Base-by-base conservation (phyloP, 345 rosid species). In the Aquilaria malaccensis region DNA sequence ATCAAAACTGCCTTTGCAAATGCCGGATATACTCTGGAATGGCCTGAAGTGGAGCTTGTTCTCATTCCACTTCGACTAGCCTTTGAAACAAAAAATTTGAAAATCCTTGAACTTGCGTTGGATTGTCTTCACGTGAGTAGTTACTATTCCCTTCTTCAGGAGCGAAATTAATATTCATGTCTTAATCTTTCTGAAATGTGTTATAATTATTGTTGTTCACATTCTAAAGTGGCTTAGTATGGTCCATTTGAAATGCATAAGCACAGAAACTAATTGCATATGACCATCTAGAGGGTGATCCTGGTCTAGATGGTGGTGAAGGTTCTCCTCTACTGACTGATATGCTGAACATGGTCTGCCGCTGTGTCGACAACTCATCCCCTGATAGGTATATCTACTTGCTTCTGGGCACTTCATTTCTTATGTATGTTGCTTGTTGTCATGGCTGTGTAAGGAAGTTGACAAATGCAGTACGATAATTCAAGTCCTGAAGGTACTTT, bases 271-370 rank as follows among this genome's bases (percentile, higher is more conserved):
- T 90, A 62, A 90, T 94, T 72, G 96, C 99, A 22, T 94, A 94
- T 55, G 88, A 94, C 73, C 99, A 94, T 70, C 69, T 90, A 61
- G 97, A 91, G 83, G 99, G 96, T 61, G 97, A 91, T 86, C 99
- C 95, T 56, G 97, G 99, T 55, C 74, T 90, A 69, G 96, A 85
- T 67, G 91, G 93, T 45, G 99, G 99, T 47, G 84, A 82, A 77
- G 85, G 86, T 68, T 79, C 71, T 55, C 83, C 86, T 50, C 74
- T 88, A 64, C 88, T 94, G 70, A 85, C 99, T 2, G 97, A 94
- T 60, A 83, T 86, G 73, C 77, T 90, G 74, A 88, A 80, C 75
- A 81, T 90, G 96, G 92, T 82, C 63, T 90, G 99, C 76, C 69
- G 80, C 72, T 90, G 92, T 71, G 80, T 90, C 30, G 99, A 94